phyloP scores from a whole-genome alignment of 345 rosid species.

The Ceriops tagal region DNA sequence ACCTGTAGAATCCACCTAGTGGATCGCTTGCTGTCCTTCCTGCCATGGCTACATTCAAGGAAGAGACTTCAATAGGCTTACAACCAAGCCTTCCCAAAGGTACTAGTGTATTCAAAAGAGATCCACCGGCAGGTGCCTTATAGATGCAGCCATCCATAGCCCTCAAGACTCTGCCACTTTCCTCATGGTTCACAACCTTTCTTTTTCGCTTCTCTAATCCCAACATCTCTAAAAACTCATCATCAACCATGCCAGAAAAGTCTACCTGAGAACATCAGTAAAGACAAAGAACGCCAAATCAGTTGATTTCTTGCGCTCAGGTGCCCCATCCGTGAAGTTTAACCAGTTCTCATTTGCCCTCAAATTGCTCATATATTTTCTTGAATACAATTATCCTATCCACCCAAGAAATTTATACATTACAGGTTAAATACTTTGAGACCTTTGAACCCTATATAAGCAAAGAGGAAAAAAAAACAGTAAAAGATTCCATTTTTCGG shows the following conservation, averaged over 20 bases:
- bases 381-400: not conserved
- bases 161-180: slow-evolving; percentile 79
- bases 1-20: slow-evolving; percentile 92
- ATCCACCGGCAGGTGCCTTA: slow-evolving; percentile 97
- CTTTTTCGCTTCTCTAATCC: slow-evolving; percentile 82
- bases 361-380: not conserved
- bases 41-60: slow-evolving; percentile 79
- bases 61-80: slow-evolving; percentile 51
- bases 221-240: slow-evolving; percentile 64
- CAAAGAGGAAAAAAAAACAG: no score
- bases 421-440: no score
- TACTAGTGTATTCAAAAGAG: slow-evolving; percentile 84
- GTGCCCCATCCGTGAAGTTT: not conserved
- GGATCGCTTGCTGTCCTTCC: slow-evolving; percentile 92
- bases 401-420: not conserved
- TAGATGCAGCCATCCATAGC: slow-evolving; percentile 99
- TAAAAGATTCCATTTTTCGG: no score
- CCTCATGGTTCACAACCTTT: slow-evolving; percentile 85
- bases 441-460: no score
- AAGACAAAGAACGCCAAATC: slow-evolving; percentile 1
- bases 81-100: slow-evolving; percentile 81
- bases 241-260: slow-evolving; percentile 85
- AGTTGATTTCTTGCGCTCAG: not conserved
- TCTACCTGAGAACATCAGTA: slow-evolving; percentile 55
- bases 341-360: not conserved